Conservation (phyloP, 2,329 filamentous ascomycete genomes). For the Didymella pinodella region DNA sequence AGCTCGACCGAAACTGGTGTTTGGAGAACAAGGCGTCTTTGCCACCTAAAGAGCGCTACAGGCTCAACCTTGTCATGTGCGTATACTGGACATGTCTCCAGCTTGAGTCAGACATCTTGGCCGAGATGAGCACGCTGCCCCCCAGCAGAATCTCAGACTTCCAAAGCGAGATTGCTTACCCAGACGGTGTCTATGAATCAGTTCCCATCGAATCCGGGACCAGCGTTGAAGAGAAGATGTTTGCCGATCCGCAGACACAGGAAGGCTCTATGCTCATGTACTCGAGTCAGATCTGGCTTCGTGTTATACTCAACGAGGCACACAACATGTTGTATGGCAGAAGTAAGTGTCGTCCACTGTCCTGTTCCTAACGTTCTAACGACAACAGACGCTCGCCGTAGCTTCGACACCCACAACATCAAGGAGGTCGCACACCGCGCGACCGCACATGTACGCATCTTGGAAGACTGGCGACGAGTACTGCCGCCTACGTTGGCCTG, state of each 20-base stretch:
- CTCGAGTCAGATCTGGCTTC: constrained; percentile 67
- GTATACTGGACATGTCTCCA: constrained; percentile 95
- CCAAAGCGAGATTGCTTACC: constrained; percentile 70
- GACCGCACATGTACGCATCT: constrained; percentile 51
- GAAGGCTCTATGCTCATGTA: constrained; percentile 63
- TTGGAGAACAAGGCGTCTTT: constrained; percentile 24
- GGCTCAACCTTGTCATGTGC: constrained; percentile 59
- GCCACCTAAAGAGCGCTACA: constrained; percentile 40
- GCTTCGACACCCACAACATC: constrained; percentile 45
- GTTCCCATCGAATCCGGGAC: constrained; percentile 31
- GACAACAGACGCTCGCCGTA: constrained; percentile 43
- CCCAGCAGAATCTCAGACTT: constrained; percentile 66
- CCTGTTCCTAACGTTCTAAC: constrained; percentile 28
- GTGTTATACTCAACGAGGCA: constrained; percentile 64
- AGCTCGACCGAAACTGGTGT: constrained; percentile 37
- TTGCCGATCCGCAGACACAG: constrained; percentile 20
- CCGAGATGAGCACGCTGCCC: constrained; percentile 74
- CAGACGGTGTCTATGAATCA: constrained; percentile 63
- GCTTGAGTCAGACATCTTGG: constrained; percentile 90
- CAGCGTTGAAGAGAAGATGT: constrained; percentile 18
- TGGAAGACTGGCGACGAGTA: constrained; percentile 63
- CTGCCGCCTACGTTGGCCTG: constrained; percentile 65
- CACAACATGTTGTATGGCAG: constrained; percentile 63
- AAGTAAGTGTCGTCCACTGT: constrained; percentile 27
- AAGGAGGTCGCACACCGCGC: constrained; percentile 42